phyloP scores from a whole-genome alignment of 2,329 filamentous ascomycete species.

The Exophiala viscosa region DNA sequence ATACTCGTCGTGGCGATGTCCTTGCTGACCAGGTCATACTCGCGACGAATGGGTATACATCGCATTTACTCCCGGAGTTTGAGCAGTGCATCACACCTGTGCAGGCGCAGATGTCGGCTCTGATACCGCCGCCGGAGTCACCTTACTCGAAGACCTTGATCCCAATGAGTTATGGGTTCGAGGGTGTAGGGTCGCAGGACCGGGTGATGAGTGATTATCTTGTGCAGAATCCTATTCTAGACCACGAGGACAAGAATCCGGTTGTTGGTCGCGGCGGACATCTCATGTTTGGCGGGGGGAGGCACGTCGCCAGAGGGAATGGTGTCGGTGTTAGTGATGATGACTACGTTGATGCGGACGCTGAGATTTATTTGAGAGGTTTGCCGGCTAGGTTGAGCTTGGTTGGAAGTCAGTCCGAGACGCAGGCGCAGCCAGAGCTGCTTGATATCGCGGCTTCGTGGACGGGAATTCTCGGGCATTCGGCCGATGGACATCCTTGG shows the following conservation, averaged over 20 bases:
- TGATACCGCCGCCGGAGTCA: slow-evolving; percentile 41
- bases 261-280: slow-evolving; percentile 38
- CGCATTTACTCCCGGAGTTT: slow-evolving; percentile 66
- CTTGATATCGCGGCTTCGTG: slow-evolving; percentile 32
- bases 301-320: slow-evolving; percentile 33
- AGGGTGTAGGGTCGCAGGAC: slow-evolving; percentile 52
- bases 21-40: slow-evolving; percentile 63
- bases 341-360: slow-evolving; percentile 46
- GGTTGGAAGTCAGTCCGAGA: slow-evolving; percentile 17
- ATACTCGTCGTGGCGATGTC: slow-evolving; percentile 65
- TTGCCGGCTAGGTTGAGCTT: slow-evolving; percentile 39
- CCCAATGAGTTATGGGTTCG: slow-evolving; percentile 30
- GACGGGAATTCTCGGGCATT: slow-evolving; percentile 53
- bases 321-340: slow-evolving; percentile 51
- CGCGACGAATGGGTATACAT: slow-evolving; percentile 81
- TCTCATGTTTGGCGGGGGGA: slow-evolving; percentile 62
- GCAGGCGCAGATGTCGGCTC: slow-evolving; percentile 51
- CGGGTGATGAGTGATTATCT: slow-evolving; percentile 66
- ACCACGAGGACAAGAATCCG: not conserved
- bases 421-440: not conserved
- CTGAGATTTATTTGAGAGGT: slow-evolving; percentile 38
- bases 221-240: slow-evolving; percentile 49
- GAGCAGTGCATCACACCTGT: slow-evolving; percentile 71
- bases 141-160: slow-evolving; percentile 26
- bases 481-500: slow-evolving; percentile 50